Evolutionary conservation across 257 asterid species (phyloP), one percentile per base, ranked within the genome.

Genomic region (Scutellaria minor): DNA sequence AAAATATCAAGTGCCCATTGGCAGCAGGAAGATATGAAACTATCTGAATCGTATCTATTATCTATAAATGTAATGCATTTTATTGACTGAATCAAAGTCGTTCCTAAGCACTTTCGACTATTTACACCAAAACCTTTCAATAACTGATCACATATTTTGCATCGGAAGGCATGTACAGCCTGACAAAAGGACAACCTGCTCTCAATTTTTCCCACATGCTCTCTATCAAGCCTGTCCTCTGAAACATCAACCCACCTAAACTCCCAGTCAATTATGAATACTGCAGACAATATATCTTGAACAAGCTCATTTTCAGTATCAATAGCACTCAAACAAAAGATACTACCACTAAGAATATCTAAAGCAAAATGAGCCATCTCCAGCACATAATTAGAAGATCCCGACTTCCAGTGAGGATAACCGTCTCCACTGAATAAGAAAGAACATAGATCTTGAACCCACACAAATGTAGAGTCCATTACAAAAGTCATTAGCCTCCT

Each of bases 241-340:
- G 83, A 80, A 68, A 73, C 78, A 67, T 80, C 69, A 62, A 68
- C 75, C 86, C 88, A 79, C 83, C 81, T 83, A 79, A 75, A 86
- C 81, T 92, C 98, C 98, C 98, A 95, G 73, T 90, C 90, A 78
- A 90, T 87, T 55, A 90, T 70, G 74, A 82, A 85, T 53, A 88
- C 44, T 46, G 90, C 85, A 76, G 96, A 87, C 76, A 92, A 71
- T 41, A 92, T 80, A 64, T 87, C 84, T 55, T 90, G 83, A 90
- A 88, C 78, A 56, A 92, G 59, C 84, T 79, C 84, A 61, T 57
- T 73, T 73, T 90, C 98, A 76, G 83, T 79, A 70, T 64, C 83
- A 68, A 84, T 71, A 35, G 76, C 64, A 83, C 77, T 81, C 78
- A 92, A 59, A 68, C 89, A 82, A 76, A 85, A 92, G 74, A 82